phyloP scores from a whole-genome alignment of 208 protist species.

The Trypanosoma platydactyli region DNA sequence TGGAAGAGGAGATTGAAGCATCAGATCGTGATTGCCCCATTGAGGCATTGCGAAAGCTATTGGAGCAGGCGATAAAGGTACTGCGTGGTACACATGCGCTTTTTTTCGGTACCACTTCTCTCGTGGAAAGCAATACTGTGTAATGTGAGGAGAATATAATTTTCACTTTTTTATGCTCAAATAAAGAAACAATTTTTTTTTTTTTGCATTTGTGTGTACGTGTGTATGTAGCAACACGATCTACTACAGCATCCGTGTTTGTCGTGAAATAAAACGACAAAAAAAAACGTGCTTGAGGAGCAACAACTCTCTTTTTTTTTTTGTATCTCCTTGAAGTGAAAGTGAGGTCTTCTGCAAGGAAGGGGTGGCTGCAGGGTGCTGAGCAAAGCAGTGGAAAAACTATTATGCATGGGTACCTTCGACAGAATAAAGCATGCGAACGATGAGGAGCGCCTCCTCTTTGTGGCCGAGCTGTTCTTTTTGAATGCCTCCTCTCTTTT shows the following conservation, averaged over 20 bases:
- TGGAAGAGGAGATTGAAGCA: slow-evolving; percentile 3
- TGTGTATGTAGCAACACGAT: not conserved
- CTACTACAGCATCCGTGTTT: not conserved
- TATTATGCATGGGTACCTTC: not conserved
- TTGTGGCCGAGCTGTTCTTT: slow-evolving; percentile 61
- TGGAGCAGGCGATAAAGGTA: slow-evolving; percentile 11
- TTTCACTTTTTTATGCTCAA: too few species aligned
- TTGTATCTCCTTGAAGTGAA: not conserved
- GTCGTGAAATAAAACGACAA: not conserved
- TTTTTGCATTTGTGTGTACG: slow-evolving; percentile 3
- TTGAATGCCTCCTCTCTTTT: slow-evolving; percentile 61
- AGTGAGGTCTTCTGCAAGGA: not conserved
- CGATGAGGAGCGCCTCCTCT: slow-evolving; percentile 51
- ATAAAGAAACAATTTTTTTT: not conserved
- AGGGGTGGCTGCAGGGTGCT: not conserved
- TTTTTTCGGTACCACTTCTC: not conserved
- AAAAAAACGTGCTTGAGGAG: not conserved
- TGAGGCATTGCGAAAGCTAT: slow-evolving; percentile 13
- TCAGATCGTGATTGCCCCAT: not conserved
- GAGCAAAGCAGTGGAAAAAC: not conserved
- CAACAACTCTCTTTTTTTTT: not conserved
- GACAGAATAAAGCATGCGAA: not conserved
- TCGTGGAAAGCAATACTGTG: too few species aligned
- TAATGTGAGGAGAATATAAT: too few species aligned
- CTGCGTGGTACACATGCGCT: not conserved